Base-by-base conservation (phyloP, 2,329 filamentous ascomycete species). In the Pseudocercospora pini-densiflorae region DNA sequence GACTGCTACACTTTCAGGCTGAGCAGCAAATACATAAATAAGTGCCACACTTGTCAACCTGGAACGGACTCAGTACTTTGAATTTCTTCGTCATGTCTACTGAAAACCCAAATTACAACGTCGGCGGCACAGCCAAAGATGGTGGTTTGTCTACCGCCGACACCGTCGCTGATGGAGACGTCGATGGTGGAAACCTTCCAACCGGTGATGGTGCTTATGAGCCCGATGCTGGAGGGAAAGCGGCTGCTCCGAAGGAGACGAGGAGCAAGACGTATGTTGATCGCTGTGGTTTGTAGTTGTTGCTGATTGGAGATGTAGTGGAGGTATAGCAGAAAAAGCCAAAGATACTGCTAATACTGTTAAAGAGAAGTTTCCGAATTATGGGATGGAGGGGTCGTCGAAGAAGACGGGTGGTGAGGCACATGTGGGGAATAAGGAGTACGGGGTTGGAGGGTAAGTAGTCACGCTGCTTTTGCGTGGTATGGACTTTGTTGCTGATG, bases 371-470 rank as follows among this genome's bases (percentile, higher is more conserved):
- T 45, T 62, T 19, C 33, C 54, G 27, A 65, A 64, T n/a, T 63
- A 63, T 58, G 59, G 61, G 7, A 55, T 43, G 47, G 62, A 60
- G 19, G 62, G 66, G 27, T 58, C 62, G 10, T n/a, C n/a, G n/a
- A n/a, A n/a, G n/a, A n/a, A n/a, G n/a, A n/a, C n/a, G n/a, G n/a
- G n/a, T n/a, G n/a, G 33, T 33, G 66, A 68, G 55, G 64, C 62
- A 40, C 58, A 68, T 45, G 60, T 61, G 14, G 66, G 63, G 21
- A 70, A 70, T 55, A 43, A 57, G 54, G 63, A 68, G 27, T 53
- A 53, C n/a, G 66, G 67, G 2, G 70, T 73, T n/a, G 72, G 72
- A 23, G 72, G 72, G n/a, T 72, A 67, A 33, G 69, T 43, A 6
- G 29, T 27, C 6, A 6, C 6, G 6, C 27, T 27, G 3, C 27